These are phyloP conservation scores for Venturia pyrina DNA, from an alignment of 2,329 filamentous ascomycete species.

Conservation along the genomic window DNA sequence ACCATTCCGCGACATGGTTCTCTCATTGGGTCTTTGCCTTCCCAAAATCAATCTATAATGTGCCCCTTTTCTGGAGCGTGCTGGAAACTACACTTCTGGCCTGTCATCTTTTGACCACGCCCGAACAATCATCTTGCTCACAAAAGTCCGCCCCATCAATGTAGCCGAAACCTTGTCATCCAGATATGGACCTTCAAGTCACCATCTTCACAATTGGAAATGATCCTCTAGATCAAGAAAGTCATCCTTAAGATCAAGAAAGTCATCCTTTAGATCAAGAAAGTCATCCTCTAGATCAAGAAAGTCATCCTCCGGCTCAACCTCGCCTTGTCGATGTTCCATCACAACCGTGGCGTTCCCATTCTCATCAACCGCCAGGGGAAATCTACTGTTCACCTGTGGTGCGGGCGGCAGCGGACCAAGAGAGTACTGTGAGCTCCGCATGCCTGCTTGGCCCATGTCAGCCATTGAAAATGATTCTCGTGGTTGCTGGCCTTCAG, in stretches of 20 bases:
- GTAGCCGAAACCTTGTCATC: neutral
- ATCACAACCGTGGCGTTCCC: neutral
- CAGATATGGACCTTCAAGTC: neutral
- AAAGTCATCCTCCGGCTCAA: neutral
- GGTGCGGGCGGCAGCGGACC: neutral
- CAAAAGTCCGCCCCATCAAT: neutral
- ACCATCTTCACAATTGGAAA: neutral
- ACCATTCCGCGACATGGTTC: neutral
- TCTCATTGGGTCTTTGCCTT: neutral
- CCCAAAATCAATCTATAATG: neutral
- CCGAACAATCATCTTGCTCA: neutral
- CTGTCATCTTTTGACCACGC: neutral
- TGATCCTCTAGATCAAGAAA: neutral
- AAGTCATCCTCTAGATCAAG: neutral
- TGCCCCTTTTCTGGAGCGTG: neutral
- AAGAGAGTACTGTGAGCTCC: neutral
- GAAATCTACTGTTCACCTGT: neutral
- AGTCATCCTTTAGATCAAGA: neutral
- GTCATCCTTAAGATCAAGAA: neutral
- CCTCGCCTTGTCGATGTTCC: neutral
- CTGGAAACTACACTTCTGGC: neutral
- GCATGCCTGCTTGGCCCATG: neutral
- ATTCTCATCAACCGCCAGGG: neutral
- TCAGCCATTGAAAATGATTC: neutral
- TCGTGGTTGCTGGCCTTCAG: neutral